Evolutionary conservation across 495 filamentous ascomycete species (phyloP).

Genomic region (Staphylotrichum longicolle): DNA sequence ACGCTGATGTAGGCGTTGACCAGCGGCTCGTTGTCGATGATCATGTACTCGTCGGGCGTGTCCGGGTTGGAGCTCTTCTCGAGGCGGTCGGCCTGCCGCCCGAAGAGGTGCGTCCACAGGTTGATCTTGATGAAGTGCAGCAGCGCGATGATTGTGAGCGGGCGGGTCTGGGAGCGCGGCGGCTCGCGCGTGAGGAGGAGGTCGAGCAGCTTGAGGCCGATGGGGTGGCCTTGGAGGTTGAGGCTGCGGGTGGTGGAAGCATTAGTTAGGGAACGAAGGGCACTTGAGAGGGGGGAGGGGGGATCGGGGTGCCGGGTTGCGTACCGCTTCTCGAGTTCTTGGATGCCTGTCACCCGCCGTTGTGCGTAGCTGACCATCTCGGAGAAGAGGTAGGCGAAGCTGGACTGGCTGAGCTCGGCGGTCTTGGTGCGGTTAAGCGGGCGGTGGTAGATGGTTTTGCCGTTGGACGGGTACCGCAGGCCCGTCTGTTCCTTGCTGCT

Average conservation of each 20-base stretch:
- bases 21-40: conserved; percentile 92
- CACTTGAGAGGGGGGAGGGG: too few species aligned
- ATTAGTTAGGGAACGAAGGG: not conserved
- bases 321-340: conserved; percentile 88
- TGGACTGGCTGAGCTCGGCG: conserved; percentile 82
- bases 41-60: conserved; percentile 94
- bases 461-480: conserved; percentile 90
- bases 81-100: conserved; percentile 82
- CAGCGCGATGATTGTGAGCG: conserved; percentile 83
- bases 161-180: conserved; percentile 65
- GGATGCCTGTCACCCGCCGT: conserved; percentile 81
- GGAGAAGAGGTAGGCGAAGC: conserved; percentile 92
- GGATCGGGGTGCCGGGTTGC: conserved; percentile 18
- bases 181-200: conserved; percentile 82
- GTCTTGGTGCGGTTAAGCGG: conserved; percentile 85
- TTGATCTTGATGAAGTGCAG: conserved; percentile 91
- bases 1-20: conserved; percentile 92
- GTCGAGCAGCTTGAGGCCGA: conserved; percentile 91
- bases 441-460: conserved; percentile 97
- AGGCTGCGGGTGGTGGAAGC: conserved; percentile 53
- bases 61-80: conserved; percentile 80
- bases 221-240: conserved; percentile 91
- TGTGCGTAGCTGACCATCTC: conserved; percentile 98
- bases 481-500: conserved; percentile 40
- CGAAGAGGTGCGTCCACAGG: conserved; percentile 90